Evolutionary conservation across 257 asterid species (phyloP).

Genomic region (Ehretia macrophylla): DNA sequence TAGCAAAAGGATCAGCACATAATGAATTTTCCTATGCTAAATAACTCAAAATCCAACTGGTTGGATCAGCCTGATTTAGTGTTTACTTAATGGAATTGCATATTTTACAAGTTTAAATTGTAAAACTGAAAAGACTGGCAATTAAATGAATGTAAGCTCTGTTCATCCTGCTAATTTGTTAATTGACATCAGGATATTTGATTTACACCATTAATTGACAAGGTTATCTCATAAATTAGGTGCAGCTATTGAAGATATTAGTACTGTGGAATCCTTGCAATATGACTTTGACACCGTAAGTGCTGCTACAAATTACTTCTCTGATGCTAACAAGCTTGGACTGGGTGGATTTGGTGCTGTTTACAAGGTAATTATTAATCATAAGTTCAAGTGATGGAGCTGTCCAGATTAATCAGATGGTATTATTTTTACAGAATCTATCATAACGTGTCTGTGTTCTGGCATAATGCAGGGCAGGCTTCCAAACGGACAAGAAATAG

Average conservation of each 20-base stretch:
- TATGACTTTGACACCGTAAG: conserved; percentile 19
- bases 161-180: background rate
- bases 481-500: conserved; percentile 1
- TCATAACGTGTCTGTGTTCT: background rate
- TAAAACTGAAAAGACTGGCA: background rate
- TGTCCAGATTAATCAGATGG: too few relatives aligned
- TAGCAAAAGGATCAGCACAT: too few relatives aligned
- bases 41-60: background rate
- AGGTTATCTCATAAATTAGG: background rate
- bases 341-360: conserved; percentile 36
- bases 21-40: too few relatives aligned
- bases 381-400: too few relatives aligned
- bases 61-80: background rate
- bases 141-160: too few relatives aligned
- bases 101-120: background rate
- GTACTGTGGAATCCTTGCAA: conserved; percentile 7
- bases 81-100: background rate
- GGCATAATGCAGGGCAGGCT: conserved; percentile 8
- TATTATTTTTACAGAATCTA: background rate
- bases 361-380: conserved; percentile 27
- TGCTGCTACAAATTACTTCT: conserved; percentile 26
- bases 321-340: conserved; percentile 22
- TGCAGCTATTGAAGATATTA: background rate
- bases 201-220: background rate
- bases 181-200: background rate